Evolutionary conservation across 2,329 filamentous ascomycete species (phyloP).

Genomic region (Phoma sp.): DNA sequence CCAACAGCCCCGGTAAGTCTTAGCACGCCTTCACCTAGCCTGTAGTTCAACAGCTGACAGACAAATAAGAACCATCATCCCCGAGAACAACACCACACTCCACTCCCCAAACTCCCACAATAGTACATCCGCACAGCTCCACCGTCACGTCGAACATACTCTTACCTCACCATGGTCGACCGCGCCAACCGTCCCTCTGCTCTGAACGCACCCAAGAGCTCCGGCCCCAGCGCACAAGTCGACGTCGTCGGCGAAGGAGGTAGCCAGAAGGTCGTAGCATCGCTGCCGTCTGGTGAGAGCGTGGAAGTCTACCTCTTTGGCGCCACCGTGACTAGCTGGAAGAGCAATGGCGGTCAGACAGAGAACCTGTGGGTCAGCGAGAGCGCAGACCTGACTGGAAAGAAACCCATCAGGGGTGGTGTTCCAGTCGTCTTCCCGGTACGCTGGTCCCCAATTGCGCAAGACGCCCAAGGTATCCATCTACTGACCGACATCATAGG

Average conservation of each 20-base stretch:
- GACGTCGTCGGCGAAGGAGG: constrained; percentile 76
- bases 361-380: constrained; percentile 90
- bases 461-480: not conserved
- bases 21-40: constrained; percentile 6
- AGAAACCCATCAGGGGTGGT: constrained; percentile 87
- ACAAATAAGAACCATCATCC: not conserved
- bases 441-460: constrained; percentile 43
- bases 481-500: constrained; percentile 55
- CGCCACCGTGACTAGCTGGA: constrained; percentile 93
- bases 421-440: constrained; percentile 94
- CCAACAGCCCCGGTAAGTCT: constrained; percentile 14
- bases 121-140: constrained; percentile 7
- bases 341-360: constrained; percentile 70
- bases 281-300: constrained; percentile 83
- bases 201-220: constrained; percentile 65
- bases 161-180: constrained; percentile 68
- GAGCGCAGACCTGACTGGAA: constrained; percentile 80
- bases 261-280: constrained; percentile 76
- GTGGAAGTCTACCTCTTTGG: constrained; percentile 88
- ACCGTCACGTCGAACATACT: constrained; percentile 6
- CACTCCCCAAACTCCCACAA: constrained; percentile 7
- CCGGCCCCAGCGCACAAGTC: constrained; percentile 70
- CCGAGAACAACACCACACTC: not conserved
- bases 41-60: not conserved
- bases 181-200: constrained; percentile 83